Percentiles rank a stretch among this genome's conserved stretches.
Evolutionary conservation across 2,329 filamentous ascomycete species (phyloP).

Genomic region (Paecilomyces dactylethromorphus): DNA sequence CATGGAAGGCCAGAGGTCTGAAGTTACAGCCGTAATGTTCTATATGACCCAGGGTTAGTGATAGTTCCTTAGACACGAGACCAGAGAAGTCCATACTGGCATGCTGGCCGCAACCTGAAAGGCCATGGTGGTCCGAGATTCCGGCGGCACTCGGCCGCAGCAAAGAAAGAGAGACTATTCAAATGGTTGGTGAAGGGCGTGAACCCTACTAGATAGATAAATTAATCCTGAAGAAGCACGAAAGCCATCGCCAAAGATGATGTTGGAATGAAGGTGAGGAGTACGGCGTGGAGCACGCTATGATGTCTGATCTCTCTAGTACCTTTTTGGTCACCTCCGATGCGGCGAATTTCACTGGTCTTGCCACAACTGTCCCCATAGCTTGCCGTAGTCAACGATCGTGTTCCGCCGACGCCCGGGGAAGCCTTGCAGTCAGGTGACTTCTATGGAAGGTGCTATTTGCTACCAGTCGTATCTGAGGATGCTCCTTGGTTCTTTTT

Average conservation of each 20-base stretch:
- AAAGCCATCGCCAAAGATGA: slow-evolving; percentile 6
- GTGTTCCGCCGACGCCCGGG: neutral
- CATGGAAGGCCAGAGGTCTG: slow-evolving; percentile 40
- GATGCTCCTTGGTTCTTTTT: too few species aligned
- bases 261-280: neutral
- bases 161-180: slow-evolving; percentile 1
- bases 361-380: slow-evolving; percentile 18
- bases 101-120: slow-evolving; percentile 44
- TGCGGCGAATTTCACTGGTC: slow-evolving; percentile 25
- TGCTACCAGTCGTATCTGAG: too few species aligned
- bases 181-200: slow-evolving; percentile 1
- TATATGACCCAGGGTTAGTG: slow-evolving; percentile 15
- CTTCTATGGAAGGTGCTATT: too few species aligned
- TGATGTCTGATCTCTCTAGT: slow-evolving; percentile 2
- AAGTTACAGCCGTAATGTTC: slow-evolving; percentile 38
- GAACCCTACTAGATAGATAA: slow-evolving; percentile 5
- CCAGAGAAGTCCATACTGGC: slow-evolving; percentile 34
- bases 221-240: slow-evolving; percentile 10
- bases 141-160: slow-evolving; percentile 33
- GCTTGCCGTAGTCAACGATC: slow-evolving; percentile 11
- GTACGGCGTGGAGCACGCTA: slow-evolving; percentile 3
- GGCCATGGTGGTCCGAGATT: slow-evolving; percentile 40
- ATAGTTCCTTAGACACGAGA: neutral
- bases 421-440: slow-evolving; percentile 3
- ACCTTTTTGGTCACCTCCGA: slow-evolving; percentile 2